These are phyloP conservation scores for Entonaema liquescens DNA, from an alignment of 495 filamentous ascomycete species.

Conservation along the genomic window DNA sequence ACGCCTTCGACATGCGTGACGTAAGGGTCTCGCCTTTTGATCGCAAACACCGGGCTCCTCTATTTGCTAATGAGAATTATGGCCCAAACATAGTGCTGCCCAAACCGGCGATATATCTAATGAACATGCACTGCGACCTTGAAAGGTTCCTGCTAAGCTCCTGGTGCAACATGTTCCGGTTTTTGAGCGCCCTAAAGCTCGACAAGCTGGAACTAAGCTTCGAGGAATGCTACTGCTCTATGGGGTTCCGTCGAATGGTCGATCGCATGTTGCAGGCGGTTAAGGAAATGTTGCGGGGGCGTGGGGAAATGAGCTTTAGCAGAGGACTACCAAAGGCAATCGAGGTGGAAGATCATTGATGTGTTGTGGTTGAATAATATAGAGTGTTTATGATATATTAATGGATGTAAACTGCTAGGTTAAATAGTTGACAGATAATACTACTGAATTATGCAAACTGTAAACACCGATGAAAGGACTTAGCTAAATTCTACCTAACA, in stretches of 20 bases:
- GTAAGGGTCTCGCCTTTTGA: no score
- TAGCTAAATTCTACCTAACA: not conserved
- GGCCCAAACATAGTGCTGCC: no score
- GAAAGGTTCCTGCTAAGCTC: no score
- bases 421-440: no score
- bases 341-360: not conserved
- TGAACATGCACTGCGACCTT: not conserved
- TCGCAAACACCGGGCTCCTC: no score
- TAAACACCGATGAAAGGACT: not conserved
- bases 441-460: no score
- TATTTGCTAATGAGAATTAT: no score
- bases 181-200: not conserved
- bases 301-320: no score
- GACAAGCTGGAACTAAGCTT: not conserved
- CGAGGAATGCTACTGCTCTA: slow-evolving; percentile 8
- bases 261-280: not conserved
- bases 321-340: not conserved
- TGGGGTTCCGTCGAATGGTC: slow-evolving; percentile 10
- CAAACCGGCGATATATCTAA: not conserved
- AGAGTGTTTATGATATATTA: not conserved
- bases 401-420: not conserved
- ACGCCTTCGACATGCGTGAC: slow-evolving; percentile 3
- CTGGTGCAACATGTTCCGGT: no score
- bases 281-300: not conserved
- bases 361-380: not conserved